Conservation (phyloP, 257 asterid genomes). For the Thymus quinquecostatus region DNA sequence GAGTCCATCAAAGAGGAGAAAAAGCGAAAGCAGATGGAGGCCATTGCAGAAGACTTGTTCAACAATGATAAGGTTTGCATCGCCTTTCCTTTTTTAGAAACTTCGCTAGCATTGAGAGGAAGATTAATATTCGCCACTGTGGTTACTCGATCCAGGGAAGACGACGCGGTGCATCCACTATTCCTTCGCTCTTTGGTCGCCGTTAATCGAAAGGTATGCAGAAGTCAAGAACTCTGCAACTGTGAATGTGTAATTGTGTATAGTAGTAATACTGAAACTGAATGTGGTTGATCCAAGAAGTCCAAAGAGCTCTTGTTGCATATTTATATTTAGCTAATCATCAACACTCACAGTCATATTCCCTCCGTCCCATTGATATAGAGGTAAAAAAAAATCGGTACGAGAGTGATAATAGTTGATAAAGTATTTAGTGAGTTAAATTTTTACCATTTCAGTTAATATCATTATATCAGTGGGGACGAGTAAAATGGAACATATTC, state of each 20-base stretch:
- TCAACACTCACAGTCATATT: too few species aligned
- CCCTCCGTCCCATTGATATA: too few species aligned
- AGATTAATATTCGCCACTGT: conserved; percentile 6
- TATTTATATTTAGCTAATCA: too few species aligned
- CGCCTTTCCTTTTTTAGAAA: conserved; percentile 16
- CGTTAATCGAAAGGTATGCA: conserved; percentile 39
- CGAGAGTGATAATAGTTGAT: too few species aligned
- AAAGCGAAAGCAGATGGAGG: conserved; percentile 88
- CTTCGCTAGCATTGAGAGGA: not conserved
- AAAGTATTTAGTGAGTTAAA: too few species aligned
- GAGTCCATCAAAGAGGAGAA: conserved; percentile 77
- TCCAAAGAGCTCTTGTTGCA: not conserved
- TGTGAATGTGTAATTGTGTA: conserved; percentile 4
- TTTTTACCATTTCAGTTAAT: too few species aligned
- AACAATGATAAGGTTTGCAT: conserved; percentile 68
- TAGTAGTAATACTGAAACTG: not conserved
- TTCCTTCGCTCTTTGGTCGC: conserved; percentile 54
- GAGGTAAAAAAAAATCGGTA: too few species aligned
- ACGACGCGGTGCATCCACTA: conserved; percentile 49
- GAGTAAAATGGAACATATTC: too few species aligned
- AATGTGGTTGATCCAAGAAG: not conserved
- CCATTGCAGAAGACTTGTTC: conserved; percentile 89
- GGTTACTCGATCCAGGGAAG: conserved; percentile 48
- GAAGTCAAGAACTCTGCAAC: conserved; percentile 12
- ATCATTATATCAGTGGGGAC: too few species aligned